phyloP scores from a whole-genome alignment of 2,329 filamentous ascomycete genomes.

The Exophiala sp. region DNA sequence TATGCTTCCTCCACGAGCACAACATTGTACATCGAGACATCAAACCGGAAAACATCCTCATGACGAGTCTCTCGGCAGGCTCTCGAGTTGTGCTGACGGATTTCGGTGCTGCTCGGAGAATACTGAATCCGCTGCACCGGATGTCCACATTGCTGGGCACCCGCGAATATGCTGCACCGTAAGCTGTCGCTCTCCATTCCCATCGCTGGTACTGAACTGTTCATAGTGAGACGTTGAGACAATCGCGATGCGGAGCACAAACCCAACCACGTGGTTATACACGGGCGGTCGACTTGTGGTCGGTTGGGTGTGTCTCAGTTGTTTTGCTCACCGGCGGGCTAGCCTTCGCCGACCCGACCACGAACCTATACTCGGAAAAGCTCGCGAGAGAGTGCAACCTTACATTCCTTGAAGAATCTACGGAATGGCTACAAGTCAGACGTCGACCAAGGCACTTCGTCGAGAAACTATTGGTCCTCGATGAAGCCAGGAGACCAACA shows the following conservation, averaged over 20 bases:
- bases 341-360: constrained; percentile 42
- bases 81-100: constrained; percentile 58
- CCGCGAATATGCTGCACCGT: constrained; percentile 57
- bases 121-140: constrained; percentile 34
- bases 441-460: constrained; percentile 53
- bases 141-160: constrained; percentile 58
- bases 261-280: constrained; percentile 42
- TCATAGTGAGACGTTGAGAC: constrained; percentile 29
- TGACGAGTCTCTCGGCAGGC: constrained; percentile 51
- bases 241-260: constrained; percentile 21
- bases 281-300: constrained; percentile 60
- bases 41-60: constrained; percentile 62
- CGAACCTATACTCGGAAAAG: constrained; percentile 30
- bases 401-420: constrained; percentile 41
- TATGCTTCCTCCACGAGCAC: constrained; percentile 56
- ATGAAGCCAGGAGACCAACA: constrained; percentile 51
- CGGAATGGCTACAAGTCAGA: constrained; percentile 43
- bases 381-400: constrained; percentile 43
- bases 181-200: constrained; percentile 32
- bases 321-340: constrained; percentile 51
- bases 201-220: constrained; percentile 4
- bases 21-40: constrained; percentile 60
- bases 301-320: constrained; percentile 54
- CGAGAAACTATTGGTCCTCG: constrained; percentile 47
- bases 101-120: constrained; percentile 54